A percentile compares a stretch with the other conserved stretches of the same genome.
Conservation (phyloP, 2,329 filamentous ascomycete species). For the Hansfordia pulvinata region DNA sequence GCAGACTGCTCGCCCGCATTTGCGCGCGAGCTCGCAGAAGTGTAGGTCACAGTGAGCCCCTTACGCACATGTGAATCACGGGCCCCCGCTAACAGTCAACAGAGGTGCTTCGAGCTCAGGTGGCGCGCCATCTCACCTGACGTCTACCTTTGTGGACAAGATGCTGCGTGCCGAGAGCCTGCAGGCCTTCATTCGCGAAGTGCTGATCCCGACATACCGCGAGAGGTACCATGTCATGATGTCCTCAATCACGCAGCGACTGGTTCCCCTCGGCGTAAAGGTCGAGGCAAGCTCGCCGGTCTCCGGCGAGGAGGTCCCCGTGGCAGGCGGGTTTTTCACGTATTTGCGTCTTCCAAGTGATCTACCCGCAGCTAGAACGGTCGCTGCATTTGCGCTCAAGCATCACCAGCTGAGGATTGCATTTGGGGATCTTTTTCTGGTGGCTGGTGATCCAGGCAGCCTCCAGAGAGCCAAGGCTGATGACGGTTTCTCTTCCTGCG, state of each 20-base stretch:
- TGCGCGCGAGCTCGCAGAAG: constrained; percentile 42
- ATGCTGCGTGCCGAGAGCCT: constrained; percentile 37
- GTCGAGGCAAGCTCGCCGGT: constrained; percentile 4
- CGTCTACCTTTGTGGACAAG: constrained; percentile 22
- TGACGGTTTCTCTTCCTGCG: constrained; percentile 28
- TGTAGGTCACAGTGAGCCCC: constrained; percentile 23
- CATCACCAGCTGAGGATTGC: constrained; percentile 41
- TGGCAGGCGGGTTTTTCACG: constrained; percentile 51
- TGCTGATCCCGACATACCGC: constrained; percentile 41
- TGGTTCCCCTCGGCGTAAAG: constrained; percentile 10
- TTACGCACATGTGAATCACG: background rate
- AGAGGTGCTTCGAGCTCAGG: constrained; percentile 14
- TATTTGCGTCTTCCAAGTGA: constrained; percentile 41
- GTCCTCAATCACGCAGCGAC: constrained; percentile 6
- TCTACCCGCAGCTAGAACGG: constrained; percentile 21
- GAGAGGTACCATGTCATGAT: constrained; percentile 11
- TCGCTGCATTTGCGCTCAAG: constrained; percentile 31
- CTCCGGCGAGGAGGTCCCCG: constrained; percentile 1
- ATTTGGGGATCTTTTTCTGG: constrained; percentile 40
- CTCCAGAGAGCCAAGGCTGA: constrained; percentile 10
- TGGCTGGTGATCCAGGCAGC: constrained; percentile 18
- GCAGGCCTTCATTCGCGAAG: constrained; percentile 34
- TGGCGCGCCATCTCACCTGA: constrained; percentile 13
- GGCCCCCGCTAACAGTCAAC: background rate
- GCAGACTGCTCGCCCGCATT: constrained; percentile 40